phyloP scores from a whole-genome alignment of 768 basidiomycete species.

The Leccinum longicurvipes region DNA sequence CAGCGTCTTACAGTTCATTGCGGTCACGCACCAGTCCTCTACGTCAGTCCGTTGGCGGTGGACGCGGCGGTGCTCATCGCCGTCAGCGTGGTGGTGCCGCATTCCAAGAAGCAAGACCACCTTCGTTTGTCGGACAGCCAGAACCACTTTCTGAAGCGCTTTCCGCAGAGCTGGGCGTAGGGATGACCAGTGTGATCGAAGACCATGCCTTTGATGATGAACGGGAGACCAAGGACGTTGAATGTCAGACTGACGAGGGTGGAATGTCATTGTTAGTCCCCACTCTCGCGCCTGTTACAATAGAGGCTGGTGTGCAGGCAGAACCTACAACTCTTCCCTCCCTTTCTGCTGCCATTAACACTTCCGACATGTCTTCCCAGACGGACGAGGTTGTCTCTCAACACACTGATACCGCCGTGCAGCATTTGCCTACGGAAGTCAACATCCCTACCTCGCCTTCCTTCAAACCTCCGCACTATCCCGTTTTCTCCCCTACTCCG shows the following conservation, averaged over 20 bases:
- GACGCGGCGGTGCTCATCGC: slow-evolving; percentile 49
- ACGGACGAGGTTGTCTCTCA: slow-evolving; percentile 41
- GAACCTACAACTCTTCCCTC: slow-evolving; percentile 24
- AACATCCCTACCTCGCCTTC: slow-evolving; percentile 35
- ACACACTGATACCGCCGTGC: slow-evolving; percentile 45
- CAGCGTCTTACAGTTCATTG: slow-evolving; percentile 40
- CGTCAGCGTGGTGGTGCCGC: slow-evolving; percentile 64
- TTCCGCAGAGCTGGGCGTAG: slow-evolving; percentile 58
- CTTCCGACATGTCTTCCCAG: slow-evolving; percentile 42
- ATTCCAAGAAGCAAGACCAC: slow-evolving; percentile 66
- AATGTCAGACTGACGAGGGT: slow-evolving; percentile 61
- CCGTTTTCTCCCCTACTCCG: slow-evolving; percentile 21
- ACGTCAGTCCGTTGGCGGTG: slow-evolving; percentile 51
- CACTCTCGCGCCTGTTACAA: slow-evolving; percentile 28
- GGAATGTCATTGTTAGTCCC: slow-evolving; percentile 29
- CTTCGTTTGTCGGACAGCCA: slow-evolving; percentile 68
- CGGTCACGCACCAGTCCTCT: slow-evolving; percentile 55
- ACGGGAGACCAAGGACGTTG: slow-evolving; percentile 58
- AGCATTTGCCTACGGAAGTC: slow-evolving; percentile 37
- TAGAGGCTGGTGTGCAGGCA: slow-evolving; percentile 42
- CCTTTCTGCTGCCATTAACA: slow-evolving; percentile 17
- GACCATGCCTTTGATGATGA: slow-evolving; percentile 38
- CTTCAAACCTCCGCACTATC: slow-evolving; percentile 22
- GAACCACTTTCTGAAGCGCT: slow-evolving; percentile 72
- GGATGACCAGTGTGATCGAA: slow-evolving; percentile 42